Evolutionary conservation across 2,329 filamentous ascomycete genomes (phyloP), one percentile per base, ranked within the genome.

Genomic region (Didymella pinodella): DNA sequence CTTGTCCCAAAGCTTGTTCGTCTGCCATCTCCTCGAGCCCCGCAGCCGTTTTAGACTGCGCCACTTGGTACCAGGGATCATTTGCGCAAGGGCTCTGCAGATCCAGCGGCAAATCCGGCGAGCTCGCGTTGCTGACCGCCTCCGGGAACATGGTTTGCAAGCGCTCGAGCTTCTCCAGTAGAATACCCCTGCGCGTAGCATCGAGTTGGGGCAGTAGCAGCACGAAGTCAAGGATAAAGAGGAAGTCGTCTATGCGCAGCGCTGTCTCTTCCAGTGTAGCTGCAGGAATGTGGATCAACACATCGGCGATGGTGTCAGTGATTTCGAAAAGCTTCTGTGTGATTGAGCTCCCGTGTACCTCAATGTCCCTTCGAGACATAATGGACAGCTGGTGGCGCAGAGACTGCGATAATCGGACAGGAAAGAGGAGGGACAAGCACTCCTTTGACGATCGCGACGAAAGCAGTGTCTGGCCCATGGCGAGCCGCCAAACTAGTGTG

Each of bases 271-370:
- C 77, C 4, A 80, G 70, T 0, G 80, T 78, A 0, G 78, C 78
- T 7, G 79, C 77, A 0, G 83, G 82, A 14, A 86, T 74, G 44
- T 84, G 82, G 22, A 86, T 78, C 2, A 83, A 73, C 14, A 87
- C 85, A 62, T 87, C 85, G 8, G 84, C 84, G 45, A 87, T 84
- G 2, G 84, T 86, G 67, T 84, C 85, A 0, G 84, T 83, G 60
- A 87, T 85, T 65, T 87, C 85, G 54, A 87, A 85, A 4, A 87
- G 76, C 67, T 87, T 87, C 60, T 85, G 82, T 51, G 86, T 75
- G 54, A 87, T 84, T 22, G 83, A 83, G 36, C 79, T 83, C 7
- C 85, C 85, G 63, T 87, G 84, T 4, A 84, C 81, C 28, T 81
- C 81, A 57, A 87, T 81, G 52, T 81, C 82, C 36, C 81, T 71